phyloP scores from a whole-genome alignment of 768 basidiomycete species.

The Daedaleopsis sinensis region DNA sequence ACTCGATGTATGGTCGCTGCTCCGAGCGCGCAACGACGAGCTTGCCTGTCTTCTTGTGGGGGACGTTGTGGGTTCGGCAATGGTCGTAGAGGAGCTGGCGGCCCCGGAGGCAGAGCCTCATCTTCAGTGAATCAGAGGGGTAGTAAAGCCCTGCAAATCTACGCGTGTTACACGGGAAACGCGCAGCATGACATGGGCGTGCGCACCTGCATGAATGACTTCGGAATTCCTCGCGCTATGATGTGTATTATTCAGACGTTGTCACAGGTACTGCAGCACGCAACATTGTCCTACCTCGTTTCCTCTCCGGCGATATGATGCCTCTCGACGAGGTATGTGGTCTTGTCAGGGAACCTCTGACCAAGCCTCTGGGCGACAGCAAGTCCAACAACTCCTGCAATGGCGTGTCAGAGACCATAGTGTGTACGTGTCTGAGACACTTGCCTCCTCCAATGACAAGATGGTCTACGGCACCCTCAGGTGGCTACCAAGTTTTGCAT shows the following conservation, averaged over 20 bases:
- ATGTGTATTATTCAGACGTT: slow-evolving; percentile 2
- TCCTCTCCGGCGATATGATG: slow-evolving; percentile 79
- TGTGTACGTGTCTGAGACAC: background rate
- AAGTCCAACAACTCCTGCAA: slow-evolving; percentile 80
- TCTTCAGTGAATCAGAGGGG: slow-evolving; percentile 82
- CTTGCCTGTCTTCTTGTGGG: slow-evolving; percentile 79
- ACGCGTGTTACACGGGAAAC: background rate
- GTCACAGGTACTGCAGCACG: background rate
- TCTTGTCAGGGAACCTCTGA: slow-evolving; percentile 61
- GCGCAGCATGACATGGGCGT: background rate
- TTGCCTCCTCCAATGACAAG: slow-evolving; percentile 87
- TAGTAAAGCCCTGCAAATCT: slow-evolving; percentile 73
- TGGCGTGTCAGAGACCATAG: background rate
- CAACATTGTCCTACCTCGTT: slow-evolving; percentile 58
- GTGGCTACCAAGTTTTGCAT: slow-evolving; percentile 46
- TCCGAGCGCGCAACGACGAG: slow-evolving; percentile 78
- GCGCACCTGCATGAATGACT: slow-evolving; percentile 85
- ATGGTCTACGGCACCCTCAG: slow-evolving; percentile 78
- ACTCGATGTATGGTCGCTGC: slow-evolving; percentile 72
- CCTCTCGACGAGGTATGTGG: slow-evolving; percentile 83
- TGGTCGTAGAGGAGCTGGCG: slow-evolving; percentile 81
- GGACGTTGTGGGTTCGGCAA: slow-evolving; percentile 65
- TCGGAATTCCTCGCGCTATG: slow-evolving; percentile 90
- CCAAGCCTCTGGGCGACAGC: slow-evolving; percentile 80
- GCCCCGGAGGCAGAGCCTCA: slow-evolving; percentile 82